Percentiles rank a stretch among this genome's conserved stretches.
phyloP scores from a whole-genome alignment of 495 filamentous ascomycete species.

The Penicillium robsamsonii region DNA sequence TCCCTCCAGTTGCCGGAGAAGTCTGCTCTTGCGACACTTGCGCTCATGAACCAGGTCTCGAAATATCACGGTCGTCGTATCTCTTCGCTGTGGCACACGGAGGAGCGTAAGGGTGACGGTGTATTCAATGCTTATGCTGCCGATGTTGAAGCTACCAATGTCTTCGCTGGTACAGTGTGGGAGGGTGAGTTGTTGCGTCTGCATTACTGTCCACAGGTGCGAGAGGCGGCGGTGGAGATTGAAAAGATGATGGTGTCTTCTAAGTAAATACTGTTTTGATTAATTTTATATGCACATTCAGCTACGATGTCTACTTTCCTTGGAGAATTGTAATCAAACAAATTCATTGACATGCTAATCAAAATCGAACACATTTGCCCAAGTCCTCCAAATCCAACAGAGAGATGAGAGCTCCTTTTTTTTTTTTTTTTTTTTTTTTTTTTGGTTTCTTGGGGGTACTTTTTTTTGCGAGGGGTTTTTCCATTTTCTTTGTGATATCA shows the following conservation, averaged over 20 bases:
- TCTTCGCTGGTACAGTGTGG: constrained; percentile 87
- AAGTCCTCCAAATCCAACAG: neutral
- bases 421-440: neutral
- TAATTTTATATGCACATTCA: constrained; percentile 10
- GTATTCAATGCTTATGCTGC: constrained; percentile 54
- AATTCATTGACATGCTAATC: constrained; percentile 1
- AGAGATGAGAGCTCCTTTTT: neutral
- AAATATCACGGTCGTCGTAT: constrained; percentile 71
- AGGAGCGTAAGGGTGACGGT: constrained; percentile 86
- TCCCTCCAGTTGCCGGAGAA: constrained; percentile 89
- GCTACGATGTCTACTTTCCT: constrained; percentile 3
- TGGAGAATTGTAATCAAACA: neutral
- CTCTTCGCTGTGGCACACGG: constrained; percentile 73
- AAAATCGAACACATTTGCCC: neutral
- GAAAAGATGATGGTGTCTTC: constrained; percentile 57
- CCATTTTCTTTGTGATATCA: neutral
- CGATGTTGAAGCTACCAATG: constrained; percentile 77
- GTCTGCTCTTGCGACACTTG: constrained; percentile 71
- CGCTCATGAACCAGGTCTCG: constrained; percentile 68
- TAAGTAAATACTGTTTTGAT: constrained; percentile 29
- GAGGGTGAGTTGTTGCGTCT: constrained; percentile 82
- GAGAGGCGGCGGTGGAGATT: constrained; percentile 68
- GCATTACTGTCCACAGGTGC: constrained; percentile 85
- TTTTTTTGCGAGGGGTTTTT: neutral
- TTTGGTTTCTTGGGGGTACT: neutral